phyloP scores from a whole-genome alignment of 2,329 filamentous ascomycete species.

The Cadophora sp. region DNA sequence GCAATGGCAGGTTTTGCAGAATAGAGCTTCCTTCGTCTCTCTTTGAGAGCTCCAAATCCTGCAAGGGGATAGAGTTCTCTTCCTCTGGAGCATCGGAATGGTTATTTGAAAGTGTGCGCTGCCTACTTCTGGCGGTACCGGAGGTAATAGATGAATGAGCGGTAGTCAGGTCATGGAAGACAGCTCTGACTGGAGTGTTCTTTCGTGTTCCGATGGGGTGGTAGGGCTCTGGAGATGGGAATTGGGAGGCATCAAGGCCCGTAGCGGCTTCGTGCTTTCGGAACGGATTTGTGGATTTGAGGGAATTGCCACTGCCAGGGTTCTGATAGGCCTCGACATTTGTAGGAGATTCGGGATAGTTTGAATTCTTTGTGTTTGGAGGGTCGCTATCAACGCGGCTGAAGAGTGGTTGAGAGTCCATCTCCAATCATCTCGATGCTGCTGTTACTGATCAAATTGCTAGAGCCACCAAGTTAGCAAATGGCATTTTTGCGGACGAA shows the following conservation, averaged over 20 bases:
- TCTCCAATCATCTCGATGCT: slow-evolving; percentile 9
- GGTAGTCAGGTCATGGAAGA: slow-evolving; percentile 42
- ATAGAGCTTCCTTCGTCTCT: neutral
- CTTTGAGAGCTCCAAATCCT: slow-evolving; percentile 17
- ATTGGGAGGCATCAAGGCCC: neutral
- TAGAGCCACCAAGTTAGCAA: neutral
- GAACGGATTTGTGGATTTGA: slow-evolving; percentile 22
- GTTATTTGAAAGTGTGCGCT: slow-evolving; percentile 20
- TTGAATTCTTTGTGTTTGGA: neutral
- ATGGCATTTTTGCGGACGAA: neutral
- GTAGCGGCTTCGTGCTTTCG: slow-evolving; percentile 4
- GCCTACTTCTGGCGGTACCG: slow-evolving; percentile 32
- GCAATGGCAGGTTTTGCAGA: slow-evolving; percentile 25
- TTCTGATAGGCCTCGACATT: neutral
- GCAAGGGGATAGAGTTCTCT: slow-evolving; percentile 35
- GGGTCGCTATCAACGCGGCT: neutral
- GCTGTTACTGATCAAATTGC: neutral
- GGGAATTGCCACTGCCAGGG: neutral
- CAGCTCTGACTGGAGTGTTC: slow-evolving; percentile 33
- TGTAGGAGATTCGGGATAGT: neutral
- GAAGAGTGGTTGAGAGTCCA: slow-evolving; percentile 3
- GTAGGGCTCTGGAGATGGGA: slow-evolving; percentile 15
- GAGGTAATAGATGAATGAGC: slow-evolving; percentile 43
- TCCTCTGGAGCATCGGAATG: slow-evolving; percentile 24
- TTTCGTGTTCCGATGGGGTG: slow-evolving; percentile 19